A percentile compares a stretch with the other conserved stretches of the same genome.
These are phyloP conservation scores for Collybia sordida DNA, from an alignment of 768 basidiomycete species.

Conservation along the genomic window DNA sequence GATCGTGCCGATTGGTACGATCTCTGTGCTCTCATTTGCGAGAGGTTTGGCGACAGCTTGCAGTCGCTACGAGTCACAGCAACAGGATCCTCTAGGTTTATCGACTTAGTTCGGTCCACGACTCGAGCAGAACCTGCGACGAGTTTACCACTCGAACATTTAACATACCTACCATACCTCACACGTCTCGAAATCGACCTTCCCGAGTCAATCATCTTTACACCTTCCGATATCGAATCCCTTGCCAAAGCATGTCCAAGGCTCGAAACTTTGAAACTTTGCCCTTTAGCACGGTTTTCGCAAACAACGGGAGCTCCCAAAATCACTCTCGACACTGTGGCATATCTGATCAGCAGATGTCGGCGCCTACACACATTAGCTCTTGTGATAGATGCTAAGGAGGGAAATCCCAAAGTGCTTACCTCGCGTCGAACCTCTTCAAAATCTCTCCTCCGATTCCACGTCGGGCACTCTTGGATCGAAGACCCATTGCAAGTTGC, in stretches of 20 bases:
- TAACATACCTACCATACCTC: conserved; percentile 54
- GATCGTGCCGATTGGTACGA: conserved; percentile 76
- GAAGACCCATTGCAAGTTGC: conserved; percentile 67
- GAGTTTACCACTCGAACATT: conserved; percentile 58
- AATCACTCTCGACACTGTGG: conserved; percentile 63
- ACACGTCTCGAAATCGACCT: conserved; percentile 74
- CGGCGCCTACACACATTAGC: conserved; percentile 62
- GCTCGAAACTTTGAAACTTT: conserved; percentile 67
- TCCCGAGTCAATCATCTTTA: conserved; percentile 71
- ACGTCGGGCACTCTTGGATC: conserved; percentile 76
- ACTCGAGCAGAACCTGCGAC: conserved; percentile 62
- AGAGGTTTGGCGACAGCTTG: conserved; percentile 59
- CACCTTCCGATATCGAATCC: conserved; percentile 55
- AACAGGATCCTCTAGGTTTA: conserved; percentile 73
- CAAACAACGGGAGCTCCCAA: conserved; percentile 47
- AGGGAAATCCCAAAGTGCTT: conserved; percentile 44
- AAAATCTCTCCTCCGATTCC: conserved; percentile 64
- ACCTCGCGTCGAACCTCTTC: conserved; percentile 52
- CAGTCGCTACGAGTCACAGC: conserved; percentile 62
- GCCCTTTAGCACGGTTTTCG: conserved; percentile 68
- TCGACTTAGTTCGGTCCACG: conserved; percentile 78
- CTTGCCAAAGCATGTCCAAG: conserved; percentile 64
- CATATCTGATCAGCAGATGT: conserved; percentile 58
- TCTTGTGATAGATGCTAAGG: conserved; percentile 60
- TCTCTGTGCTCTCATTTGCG: conserved; percentile 60